These are phyloP conservation scores for Talaromyces verruculosus DNA, from an alignment of 2,329 filamentous ascomycete genomes.

Conservation along the genomic window DNA sequence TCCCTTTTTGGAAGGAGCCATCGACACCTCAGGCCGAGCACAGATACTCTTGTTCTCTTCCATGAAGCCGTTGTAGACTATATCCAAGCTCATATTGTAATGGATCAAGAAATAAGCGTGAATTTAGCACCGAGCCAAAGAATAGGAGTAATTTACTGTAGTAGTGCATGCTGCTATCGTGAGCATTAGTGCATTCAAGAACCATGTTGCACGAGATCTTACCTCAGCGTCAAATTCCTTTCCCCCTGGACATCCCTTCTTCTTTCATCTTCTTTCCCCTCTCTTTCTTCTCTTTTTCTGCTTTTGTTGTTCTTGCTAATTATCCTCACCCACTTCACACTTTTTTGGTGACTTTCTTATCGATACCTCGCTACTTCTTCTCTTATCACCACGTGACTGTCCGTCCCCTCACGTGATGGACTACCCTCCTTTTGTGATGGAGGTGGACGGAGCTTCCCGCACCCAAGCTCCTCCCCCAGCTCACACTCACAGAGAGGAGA, in stretches of 20 bases:
- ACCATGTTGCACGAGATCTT: not conserved
- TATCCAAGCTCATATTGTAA: no score
- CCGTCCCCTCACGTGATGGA: not conserved
- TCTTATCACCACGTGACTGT: not conserved
- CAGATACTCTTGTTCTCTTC: not conserved
- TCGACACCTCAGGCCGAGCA: not conserved
- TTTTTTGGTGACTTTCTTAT: no score
- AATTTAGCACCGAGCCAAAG: not conserved
- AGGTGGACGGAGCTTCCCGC: constrained; percentile 1
- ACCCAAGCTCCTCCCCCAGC: not conserved
- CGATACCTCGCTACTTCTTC: not conserved
- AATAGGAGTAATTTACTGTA: not conserved
- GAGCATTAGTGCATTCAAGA: not conserved
- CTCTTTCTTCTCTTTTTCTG: not conserved
- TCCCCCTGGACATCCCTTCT: not conserved
- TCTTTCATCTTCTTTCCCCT: not conserved
- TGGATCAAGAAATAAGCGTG: not conserved
- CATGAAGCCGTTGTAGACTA: not conserved
- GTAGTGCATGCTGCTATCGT: not conserved
- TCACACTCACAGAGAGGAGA: not conserved
- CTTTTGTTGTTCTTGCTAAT: not conserved
- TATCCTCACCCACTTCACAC: not conserved
- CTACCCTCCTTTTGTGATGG: not conserved
- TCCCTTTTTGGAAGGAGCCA: constrained; percentile 13
- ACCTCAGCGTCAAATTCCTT: not conserved